Conservation (phyloP, 306 rosid species). For the Arachis hypogaea region DNA sequence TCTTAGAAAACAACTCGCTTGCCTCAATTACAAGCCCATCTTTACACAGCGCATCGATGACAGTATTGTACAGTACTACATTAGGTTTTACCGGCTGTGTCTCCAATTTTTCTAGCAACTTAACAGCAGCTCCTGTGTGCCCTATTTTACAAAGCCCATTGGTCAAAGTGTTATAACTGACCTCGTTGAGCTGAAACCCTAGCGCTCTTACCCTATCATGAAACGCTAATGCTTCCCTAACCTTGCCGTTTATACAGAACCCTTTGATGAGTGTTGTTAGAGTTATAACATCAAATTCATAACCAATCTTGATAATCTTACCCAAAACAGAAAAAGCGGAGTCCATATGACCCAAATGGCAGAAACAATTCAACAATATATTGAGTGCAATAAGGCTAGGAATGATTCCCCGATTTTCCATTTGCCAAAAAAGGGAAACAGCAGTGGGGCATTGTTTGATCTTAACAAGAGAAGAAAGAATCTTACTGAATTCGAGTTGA, state of each 20-base stretch:
- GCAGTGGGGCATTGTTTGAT: background rate
- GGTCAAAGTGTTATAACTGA: background rate
- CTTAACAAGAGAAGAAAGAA: background rate
- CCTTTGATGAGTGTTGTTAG: background rate
- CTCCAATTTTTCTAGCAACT: background rate
- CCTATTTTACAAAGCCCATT: background rate
- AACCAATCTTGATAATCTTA: background rate
- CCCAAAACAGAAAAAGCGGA: background rate
- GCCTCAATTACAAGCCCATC: background rate
- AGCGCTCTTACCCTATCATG: background rate
- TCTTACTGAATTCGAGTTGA: background rate
- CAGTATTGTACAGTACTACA: no score
- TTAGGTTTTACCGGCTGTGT: background rate
- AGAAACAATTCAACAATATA: background rate
- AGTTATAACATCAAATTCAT: background rate
- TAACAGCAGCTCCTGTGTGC: background rate
- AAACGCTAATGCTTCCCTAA: background rate
- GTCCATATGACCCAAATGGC: background rate
- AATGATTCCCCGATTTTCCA: background rate
- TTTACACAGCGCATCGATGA: background rate
- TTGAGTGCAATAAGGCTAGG: background rate
- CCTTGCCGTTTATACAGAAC: background rate
- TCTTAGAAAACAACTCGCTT: background rate
- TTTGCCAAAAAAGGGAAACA: background rate
- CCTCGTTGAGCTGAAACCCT: background rate